Base-by-base conservation (phyloP, 129 eudicot species). In the Centaurea solstitialis region DNA sequence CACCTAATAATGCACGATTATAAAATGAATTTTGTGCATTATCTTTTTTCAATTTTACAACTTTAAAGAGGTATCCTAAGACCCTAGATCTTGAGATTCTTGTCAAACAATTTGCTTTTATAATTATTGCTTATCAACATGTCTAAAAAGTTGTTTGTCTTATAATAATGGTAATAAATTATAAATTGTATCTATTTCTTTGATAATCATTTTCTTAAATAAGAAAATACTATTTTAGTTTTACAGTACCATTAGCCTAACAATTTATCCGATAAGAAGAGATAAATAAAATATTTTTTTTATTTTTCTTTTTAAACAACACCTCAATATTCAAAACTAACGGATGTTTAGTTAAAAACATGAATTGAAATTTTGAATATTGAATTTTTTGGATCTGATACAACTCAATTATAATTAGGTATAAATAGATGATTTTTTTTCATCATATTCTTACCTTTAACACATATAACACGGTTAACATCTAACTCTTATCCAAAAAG, bases 1-100 rank as follows among this genome's bases (percentile, higher is more conserved):
- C 17, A 50, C 61, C 21, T 7, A 53, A 17, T 53, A 53, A 53
- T 15, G 64, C 64, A 53, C 21, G 21, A n/a, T 15, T 53, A 53
- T 53, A 53, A 15, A 53, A 53, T 53, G 22, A 17, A 57, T 6
- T n/a, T 57, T n/a, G 6, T 57, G 64, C 6, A 5, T 17, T 15
- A 50, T 26, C 62, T n/a, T 50, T 50, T 15, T 50, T 12, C 22
- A n/a, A 53, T 15, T 53, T 17, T 53, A 53, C 20, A 15, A 17
- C 65, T 57, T 57, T 57, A 41, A 68, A 79, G 35, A 26, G 70
- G 82, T 50, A 79, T 79, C 82, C 76, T 47, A 79, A 20, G 69
- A 69, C 76, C 33, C 39, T 28, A 68, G 45, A 11, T 15, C 23
- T 8, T 4, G 8, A 17, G 1, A 4, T 53, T 53, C 22, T 17